Evolutionary conservation across 768 basidiomycete species (phyloP).

Genomic region (Omphalotus guepiniiformis): DNA sequence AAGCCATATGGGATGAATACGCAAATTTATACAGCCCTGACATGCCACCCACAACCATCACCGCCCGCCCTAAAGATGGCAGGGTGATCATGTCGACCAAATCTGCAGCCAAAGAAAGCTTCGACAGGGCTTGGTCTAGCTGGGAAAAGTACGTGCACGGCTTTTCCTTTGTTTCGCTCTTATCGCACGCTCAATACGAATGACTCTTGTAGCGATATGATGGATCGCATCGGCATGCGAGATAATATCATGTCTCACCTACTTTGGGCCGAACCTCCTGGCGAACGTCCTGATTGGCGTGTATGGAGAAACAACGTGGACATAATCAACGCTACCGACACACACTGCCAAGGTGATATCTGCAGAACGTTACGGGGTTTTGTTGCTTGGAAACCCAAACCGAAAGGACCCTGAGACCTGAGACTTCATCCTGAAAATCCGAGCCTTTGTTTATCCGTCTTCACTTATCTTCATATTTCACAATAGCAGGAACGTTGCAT

Average conservation of each 20-base stretch:
- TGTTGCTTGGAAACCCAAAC: conserved; percentile 41
- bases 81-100: conserved; percentile 10
- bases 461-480: background rate
- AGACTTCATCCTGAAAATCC: background rate
- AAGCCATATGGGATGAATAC: conserved; percentile 66
- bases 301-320: conserved; percentile 46
- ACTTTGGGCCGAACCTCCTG: conserved; percentile 48
- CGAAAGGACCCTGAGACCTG: background rate
- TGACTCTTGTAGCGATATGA: conserved; percentile 64
- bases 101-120: conserved; percentile 48
- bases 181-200: too few relatives aligned
- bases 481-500: background rate
- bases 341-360: conserved; percentile 17
- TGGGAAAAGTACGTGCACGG: conserved; percentile 58
- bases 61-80: conserved; percentile 26
- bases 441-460: background rate
- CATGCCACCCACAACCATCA: conserved; percentile 34
- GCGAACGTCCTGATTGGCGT: conserved; percentile 47
- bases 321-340: conserved; percentile 10
- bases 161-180: too few relatives aligned
- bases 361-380: conserved; percentile 55
- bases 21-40: conserved; percentile 40
- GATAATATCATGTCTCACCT: conserved; percentile 41
- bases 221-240: conserved; percentile 63
- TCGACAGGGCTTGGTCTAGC: conserved; percentile 61